phyloP scores from a whole-genome alignment of 192 early-diverging fungal species.

The Backusella morwellensis region DNA sequence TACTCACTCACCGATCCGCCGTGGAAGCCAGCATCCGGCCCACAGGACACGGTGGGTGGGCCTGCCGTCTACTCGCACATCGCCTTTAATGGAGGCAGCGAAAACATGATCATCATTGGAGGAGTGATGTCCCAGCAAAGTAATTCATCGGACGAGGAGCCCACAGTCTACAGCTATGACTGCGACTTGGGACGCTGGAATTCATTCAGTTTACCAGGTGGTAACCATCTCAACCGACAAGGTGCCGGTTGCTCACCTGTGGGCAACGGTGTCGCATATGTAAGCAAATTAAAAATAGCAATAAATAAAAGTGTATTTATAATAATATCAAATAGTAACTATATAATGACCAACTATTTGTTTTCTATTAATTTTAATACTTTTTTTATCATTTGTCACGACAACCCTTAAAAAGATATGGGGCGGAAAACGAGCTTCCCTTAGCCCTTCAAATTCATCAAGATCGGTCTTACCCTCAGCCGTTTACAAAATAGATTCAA shows the following conservation, averaged over 20 bases:
- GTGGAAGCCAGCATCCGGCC: constrained; percentile 28
- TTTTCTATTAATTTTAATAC: constrained; percentile 2
- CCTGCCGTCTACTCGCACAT: constrained; percentile 31
- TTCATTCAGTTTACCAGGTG: constrained; percentile 18
- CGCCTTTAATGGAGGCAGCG: constrained; percentile 17
- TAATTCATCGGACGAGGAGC: background rate
- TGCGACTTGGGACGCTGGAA: constrained; percentile 24
- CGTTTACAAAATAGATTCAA: constrained; percentile 25
- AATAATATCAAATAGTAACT: background rate
- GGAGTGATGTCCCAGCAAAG: constrained; percentile 14
- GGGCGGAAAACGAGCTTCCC: constrained; percentile 27
- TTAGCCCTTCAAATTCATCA: background rate
- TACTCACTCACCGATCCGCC: constrained; percentile 20
- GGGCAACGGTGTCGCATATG: constrained; percentile 28
- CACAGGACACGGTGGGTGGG: constrained; percentile 23
- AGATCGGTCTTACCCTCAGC: background rate
- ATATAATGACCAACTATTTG: background rate
- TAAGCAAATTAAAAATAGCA: background rate
- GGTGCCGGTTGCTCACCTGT: constrained; percentile 16
- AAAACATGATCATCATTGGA: constrained; percentile 27
- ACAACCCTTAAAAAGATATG: constrained; percentile 17
- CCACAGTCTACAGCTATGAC: constrained; percentile 20
- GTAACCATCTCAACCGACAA: constrained; percentile 20
- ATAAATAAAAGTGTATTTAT: background rate
- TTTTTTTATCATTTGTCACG: background rate